Percentiles rank a stretch among this genome's conserved stretches.
These are phyloP conservation scores for Chamaecrista fasciculata DNA, from an alignment of 306 rosid species.

Conservation along the genomic window DNA sequence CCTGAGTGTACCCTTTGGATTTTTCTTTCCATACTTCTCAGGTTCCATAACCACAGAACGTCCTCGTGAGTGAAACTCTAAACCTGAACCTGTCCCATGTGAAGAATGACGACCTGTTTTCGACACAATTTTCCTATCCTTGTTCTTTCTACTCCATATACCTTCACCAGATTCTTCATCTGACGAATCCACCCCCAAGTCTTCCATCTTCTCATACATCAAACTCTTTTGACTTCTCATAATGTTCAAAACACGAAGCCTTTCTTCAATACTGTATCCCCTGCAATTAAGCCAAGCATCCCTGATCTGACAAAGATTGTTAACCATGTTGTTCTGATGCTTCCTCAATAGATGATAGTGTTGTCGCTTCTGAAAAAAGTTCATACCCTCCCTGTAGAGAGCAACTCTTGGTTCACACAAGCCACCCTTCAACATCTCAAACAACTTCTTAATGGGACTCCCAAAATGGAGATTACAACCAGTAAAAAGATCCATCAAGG, in stretches of 20 bases:
- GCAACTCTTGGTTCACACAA: conserved; percentile 97
- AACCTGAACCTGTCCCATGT: conserved; percentile 47
- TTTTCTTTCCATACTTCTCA: conserved; percentile 59
- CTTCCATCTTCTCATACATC: conserved; percentile 77
- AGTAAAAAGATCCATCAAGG: conserved; percentile 70
- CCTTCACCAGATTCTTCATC: conserved; percentile 73
- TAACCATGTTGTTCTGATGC: conserved; percentile 86
- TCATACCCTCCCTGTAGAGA: conserved; percentile 82
- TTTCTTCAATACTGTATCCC: conserved; percentile 93
- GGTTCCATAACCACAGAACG: conserved; percentile 38
- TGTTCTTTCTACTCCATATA: conserved; percentile 51
- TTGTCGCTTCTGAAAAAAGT: conserved; percentile 70
- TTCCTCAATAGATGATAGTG: conserved; percentile 91
- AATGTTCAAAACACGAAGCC: conserved; percentile 82
- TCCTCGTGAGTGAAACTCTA: conserved; percentile 47
- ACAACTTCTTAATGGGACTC: conserved; percentile 76
- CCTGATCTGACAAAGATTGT: conserved; percentile 84
- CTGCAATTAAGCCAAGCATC: conserved; percentile 92
- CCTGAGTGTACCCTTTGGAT: conserved; percentile 76
- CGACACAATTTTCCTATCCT: conserved; percentile 52
- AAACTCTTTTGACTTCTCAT: conserved; percentile 88
- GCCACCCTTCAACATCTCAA: conserved; percentile 92
- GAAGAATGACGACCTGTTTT: conserved; percentile 47
- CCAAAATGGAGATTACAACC: conserved; percentile 87
- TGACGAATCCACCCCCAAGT: conserved; percentile 64